Evolutionary conservation across 176 grass and related monocot species (phyloP).

Genomic region (Alloteropsis semialata): DNA sequence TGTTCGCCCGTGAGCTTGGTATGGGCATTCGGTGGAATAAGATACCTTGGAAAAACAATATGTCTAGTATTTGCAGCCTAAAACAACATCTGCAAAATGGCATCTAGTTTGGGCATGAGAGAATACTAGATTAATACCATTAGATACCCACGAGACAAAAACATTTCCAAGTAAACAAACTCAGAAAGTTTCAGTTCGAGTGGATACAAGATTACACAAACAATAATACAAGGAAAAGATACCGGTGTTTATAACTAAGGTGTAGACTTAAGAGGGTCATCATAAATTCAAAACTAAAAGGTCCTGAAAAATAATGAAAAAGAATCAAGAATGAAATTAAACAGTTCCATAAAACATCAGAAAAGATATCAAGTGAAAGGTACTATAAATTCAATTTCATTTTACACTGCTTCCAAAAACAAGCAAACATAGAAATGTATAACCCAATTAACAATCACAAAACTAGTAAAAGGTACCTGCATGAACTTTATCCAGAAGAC

Average conservation of each 20-base stretch:
- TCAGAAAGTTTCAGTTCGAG: not conserved
- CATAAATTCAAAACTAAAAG: not conserved
- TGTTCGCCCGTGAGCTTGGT: not conserved
- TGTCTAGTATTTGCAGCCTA: not conserved
- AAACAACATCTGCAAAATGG: not conserved
- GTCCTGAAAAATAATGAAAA: not conserved
- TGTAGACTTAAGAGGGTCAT: not conserved
- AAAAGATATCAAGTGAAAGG: not conserved
- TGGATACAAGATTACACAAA: not conserved
- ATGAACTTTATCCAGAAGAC: slow-evolving; percentile 41
- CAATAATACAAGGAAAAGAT: too few relatives aligned
- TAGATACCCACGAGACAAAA: not conserved
- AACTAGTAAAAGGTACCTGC: slow-evolving; percentile 31
- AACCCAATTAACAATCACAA: slow-evolving; percentile 6
- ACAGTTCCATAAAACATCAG: not conserved
- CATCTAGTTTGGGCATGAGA: not conserved
- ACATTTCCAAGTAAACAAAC: slow-evolving; percentile 1
- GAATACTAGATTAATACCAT: not conserved
- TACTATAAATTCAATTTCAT: slow-evolving; percentile 8
- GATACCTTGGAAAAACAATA: not conserved
- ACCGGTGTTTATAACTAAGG: not conserved
- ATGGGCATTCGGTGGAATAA: too few relatives aligned
- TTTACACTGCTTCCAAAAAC: not conserved
- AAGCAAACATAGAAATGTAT: not conserved
- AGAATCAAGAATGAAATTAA: not conserved